Evolutionary conservation across 192 early-diverging fungal species (phyloP), one percentile per base, ranked within the genome.

Genomic region (Nowakowskiella sp.): DNA sequence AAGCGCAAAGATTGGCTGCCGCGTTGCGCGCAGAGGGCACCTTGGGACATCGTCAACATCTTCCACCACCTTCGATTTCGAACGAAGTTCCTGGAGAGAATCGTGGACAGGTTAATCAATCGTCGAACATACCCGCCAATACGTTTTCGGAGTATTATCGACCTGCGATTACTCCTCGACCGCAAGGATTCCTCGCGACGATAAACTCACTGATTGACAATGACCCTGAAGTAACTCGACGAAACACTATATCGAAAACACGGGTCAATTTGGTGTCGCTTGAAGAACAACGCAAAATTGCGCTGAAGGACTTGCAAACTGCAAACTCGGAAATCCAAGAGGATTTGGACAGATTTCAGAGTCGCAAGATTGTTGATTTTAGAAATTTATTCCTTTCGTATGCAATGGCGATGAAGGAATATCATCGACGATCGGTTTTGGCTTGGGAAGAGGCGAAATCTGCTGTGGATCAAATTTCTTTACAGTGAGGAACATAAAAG

Each of bases 161-260:
- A 16, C 54, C 45, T 0, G 16, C 34, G n/a, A 21, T 10, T 1
- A 44, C 55, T 7, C 6, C 50, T 13, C 9, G 9, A 6, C 3
- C 1, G 23, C 31, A 9, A 21, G 61, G 61, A 6, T n/a, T 65
- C 36, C 44, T 73, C 31, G 61, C 72, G 16, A 91, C 84, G 29
- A 58, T 99, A 19, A 90, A 94, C 62, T 89, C 90, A 0, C 81
- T 97, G 55, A 92, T 97, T 68, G 94, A 97, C 64, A 91, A 91
- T 3, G 94, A 98, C 64, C 92, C 92, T 1, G 89, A 88, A 31
- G 77, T 84, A 21, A 88, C 90, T 31, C 79, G 92, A 6, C 82
- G 91, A 43, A 87, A 85, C 64, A 86, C 84, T 49, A 92, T 99
- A 33, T 87, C 88, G 13, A 86, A 84, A 31, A 85, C 89, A 3